phyloP scores from a whole-genome alignment of 179 eudicot genomes.

The Beta corolliflora region DNA sequence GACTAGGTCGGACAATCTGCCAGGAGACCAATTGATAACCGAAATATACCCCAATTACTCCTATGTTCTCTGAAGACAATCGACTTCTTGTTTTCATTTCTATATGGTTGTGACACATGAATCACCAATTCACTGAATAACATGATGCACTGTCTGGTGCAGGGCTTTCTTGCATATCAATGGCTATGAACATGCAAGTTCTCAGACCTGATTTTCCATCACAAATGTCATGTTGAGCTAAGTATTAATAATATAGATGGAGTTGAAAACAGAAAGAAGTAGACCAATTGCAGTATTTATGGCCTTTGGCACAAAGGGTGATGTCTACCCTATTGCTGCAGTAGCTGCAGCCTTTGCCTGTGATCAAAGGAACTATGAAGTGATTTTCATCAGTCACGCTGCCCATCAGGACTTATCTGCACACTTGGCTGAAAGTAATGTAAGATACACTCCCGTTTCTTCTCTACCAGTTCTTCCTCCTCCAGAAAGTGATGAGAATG shows the following conservation, averaged over 20 bases:
- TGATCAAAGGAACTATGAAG: conserved; percentile 60
- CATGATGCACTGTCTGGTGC: too few relatives aligned
- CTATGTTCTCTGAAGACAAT: too few relatives aligned
- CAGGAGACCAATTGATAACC: too few relatives aligned
- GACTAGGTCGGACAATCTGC: too few relatives aligned
- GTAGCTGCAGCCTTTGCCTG: conserved; percentile 83
- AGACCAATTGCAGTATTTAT: conserved; percentile 68
- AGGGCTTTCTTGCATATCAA: too few relatives aligned
- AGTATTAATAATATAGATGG: conserved; percentile 19
- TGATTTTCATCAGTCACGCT: conserved; percentile 75
- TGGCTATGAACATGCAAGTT: neutral
- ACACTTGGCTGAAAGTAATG: conserved; percentile 51
- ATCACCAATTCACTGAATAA: too few relatives aligned
- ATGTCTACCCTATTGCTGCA: conserved; percentile 83
- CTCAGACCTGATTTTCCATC: neutral
- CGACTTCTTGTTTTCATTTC: too few relatives aligned
- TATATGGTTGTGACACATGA: too few relatives aligned
- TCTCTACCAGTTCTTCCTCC: conserved; percentile 82
- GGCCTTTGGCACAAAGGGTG: conserved; percentile 98
- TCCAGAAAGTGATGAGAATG: conserved; percentile 38
- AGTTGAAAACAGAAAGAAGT: conserved; percentile 33
- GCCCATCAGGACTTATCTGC: conserved; percentile 69
- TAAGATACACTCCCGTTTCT: conserved; percentile 54
- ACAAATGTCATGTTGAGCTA: neutral
- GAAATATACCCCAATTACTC: too few relatives aligned